Base-by-base conservation (phyloP, 352 stramenopile genomes). In the Phytophthora cryptogea region DNA sequence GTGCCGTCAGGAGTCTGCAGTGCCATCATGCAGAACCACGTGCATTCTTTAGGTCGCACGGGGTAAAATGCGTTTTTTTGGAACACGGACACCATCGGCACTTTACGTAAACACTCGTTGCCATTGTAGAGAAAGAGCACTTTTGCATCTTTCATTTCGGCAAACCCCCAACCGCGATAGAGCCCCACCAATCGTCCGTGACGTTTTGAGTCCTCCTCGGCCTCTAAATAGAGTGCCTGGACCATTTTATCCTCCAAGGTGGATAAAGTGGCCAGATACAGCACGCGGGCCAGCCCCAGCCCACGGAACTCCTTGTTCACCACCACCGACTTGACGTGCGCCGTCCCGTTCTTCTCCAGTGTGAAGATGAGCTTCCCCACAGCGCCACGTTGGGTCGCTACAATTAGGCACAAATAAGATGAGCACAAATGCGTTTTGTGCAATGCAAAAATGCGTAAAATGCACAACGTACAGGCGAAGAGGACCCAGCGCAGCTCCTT, bases 361-460 rank as follows among this genome's bases (percentile, higher is more conserved):
- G 83, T 92, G 61, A 94, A 94, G 37, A 94, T 80, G 61, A 94
- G 67, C 37, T 94, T 94, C 45, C 83, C 85, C 28, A 92, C 68
- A 33, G 71, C 72, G 30, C 85, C 85, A 53, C 85, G 85, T 33
- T 75, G 68, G 26, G 62, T 65, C 16, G 76, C 76, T 85, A 16
- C 37, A 31, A 28, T 57, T 43, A 16, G 6, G 33, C 14, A 9
- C 16, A 44, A 39, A 48, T 30, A 52, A 30, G 43, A 47, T 40
- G 33, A 42, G 7, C 20, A 23, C 20, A 54, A 46, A 54, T 13
- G 8, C 16, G 2, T 23, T 23, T 23, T 23, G 20, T 23, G 20
- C 20, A 23, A 23, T 23, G 20, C 20, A 23, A 23, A 23, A 23
- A 23, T 23, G 20, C 20, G 20, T 23, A 23, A 23, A 23, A 23